Evolutionary conservation across 2,329 filamentous ascomycete species (phyloP), one percentile per base, ranked within the genome.

Genomic region (Fusarium proliferatum): DNA sequence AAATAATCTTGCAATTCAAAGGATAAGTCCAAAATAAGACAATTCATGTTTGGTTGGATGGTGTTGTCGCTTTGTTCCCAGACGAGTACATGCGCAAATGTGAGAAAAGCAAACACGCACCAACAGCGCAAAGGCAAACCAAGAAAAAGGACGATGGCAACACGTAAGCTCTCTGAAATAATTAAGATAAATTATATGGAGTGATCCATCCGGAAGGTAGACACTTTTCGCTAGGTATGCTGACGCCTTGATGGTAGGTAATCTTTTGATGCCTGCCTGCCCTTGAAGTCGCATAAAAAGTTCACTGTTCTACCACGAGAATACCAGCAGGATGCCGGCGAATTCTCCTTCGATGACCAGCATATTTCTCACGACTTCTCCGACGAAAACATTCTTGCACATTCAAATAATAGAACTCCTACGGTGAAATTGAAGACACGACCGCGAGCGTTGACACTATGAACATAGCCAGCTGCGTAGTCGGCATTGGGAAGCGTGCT

Each of bases 351-450:
- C 16, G 12, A 19, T 36, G 2, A 11, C 16, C 11, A 34, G 1
- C 6, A 9, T 49, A 8, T 5, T 52, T 15, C n/a, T 15, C 30
- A 19, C 9, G 2, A 19, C 36, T 16, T 36, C n/a, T 19, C n/a
- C 12, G 23, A 11, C 11, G 3, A 30, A 1, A 30, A 30, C 10
- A 12, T 30, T 11, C 8, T 36, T 23, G 9, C 12, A 34, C 1
- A 19, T 3, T 36, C 1, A 8, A 12, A 11, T 21, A 1, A 11
- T 4, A 19, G 9, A 13, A 2, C 2, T 19, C 23, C 23, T 8
- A 36, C 10, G 9, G 4, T 2, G 15, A 10, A 36, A 19, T 26
- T 11, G 33, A 23, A 4, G 4, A 2, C 6, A 2, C n/a, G 33
- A 23, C 48, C 12, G n/a, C 11, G 30, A 4, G 15, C 23, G n/a